These are phyloP conservation scores for Keqinozyma sinolaborantium DNA, from an alignment of 1,139 yeast species.

Conservation along the genomic window DNA sequence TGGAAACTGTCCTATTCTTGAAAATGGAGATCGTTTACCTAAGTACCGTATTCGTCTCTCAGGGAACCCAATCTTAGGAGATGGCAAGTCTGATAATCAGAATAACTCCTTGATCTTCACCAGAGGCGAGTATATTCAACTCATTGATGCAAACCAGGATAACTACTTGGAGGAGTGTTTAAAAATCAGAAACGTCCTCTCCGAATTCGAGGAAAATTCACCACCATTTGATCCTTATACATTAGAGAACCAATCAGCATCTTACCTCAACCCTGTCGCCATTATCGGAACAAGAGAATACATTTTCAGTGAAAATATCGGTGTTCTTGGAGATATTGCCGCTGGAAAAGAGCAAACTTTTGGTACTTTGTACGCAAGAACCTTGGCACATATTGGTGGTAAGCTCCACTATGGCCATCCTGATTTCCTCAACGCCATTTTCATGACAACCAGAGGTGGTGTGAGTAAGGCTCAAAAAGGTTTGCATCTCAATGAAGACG, in stretches of 20 bases:
- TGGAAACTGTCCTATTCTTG: slow-evolving; percentile 41
- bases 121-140: slow-evolving; percentile 53
- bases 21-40: slow-evolving; percentile 32
- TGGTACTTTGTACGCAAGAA: slow-evolving; percentile 54
- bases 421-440: slow-evolving; percentile 46
- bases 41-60: slow-evolving; percentile 46
- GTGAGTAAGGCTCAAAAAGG: slow-evolving; percentile 56
- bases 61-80: slow-evolving; percentile 55
- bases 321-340: slow-evolving; percentile 53
- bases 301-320: slow-evolving; percentile 52
- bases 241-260: slow-evolving; percentile 17
- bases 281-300: slow-evolving; percentile 55
- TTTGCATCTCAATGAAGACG: slow-evolving; percentile 52
- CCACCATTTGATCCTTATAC: slow-evolving; percentile 33
- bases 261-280: slow-evolving; percentile 43
- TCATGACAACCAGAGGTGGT: slow-evolving; percentile 56
- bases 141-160: slow-evolving; percentile 56
- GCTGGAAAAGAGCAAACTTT: slow-evolving; percentile 59
- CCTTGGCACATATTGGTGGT: slow-evolving; percentile 54
- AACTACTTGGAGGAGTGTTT: slow-evolving; percentile 54
- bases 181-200: slow-evolving; percentile 47
- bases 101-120: slow-evolving; percentile 48
- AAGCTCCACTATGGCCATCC: slow-evolving; percentile 58
- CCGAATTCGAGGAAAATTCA: slow-evolving; percentile 47
- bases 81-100: slow-evolving; percentile 57